Base-by-base conservation (phyloP, 2,329 filamentous ascomycete species). In the Ophiocordyceps australis region DNA sequence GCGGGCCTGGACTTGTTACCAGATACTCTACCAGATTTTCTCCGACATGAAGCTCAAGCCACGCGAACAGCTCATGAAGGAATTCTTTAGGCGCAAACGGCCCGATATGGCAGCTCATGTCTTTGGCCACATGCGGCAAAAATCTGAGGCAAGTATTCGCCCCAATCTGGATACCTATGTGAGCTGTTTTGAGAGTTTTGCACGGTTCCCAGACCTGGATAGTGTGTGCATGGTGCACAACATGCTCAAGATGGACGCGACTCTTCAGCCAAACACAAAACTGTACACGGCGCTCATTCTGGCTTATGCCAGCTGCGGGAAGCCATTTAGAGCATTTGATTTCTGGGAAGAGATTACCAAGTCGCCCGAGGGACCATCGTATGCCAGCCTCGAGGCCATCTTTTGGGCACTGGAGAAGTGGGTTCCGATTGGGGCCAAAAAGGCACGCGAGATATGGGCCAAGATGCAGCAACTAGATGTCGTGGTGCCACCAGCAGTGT, bases 51-150 rank as follows among this genome's bases (percentile, higher is more conserved):
- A 67, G n/a, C 59, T 70, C 5, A 55, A 61, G 3, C 59, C 66
- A 25, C 75, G 86, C 8, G 70, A 74, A 10, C 50, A 60, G 15
- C 58, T 94, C 23, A 92, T 98, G 79, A 63, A 74, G 14, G 59
- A 65, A 14, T 94, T 95, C 51, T 92, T 91, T 43, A 54, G 62
- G 7, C 74, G 82, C 20, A 62, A 67, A 16, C 71, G 83, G 9
- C 63, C 80, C 9, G 85, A 95, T 40, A 83, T 94, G 65, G 85
- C 80, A 3, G 72, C 71, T 24, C 64, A 83, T 33, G 72, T 92
- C 18, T 94, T 98, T 49, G 79, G 79, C 10, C 81, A 94, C 45
- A 95, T 95, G 85, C 77, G 83, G n/a, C 65, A 76, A 26, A 74
- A 83, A 35, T 59, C 64, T 14, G 67, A 74, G 30, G 53, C 54